A percentile compares a stretch with the other conserved stretches of the same genome.
These are phyloP conservation scores for Ilyonectria robusta DNA, from an alignment of 2,329 filamentous ascomycete genomes.

Conservation along the genomic window DNA sequence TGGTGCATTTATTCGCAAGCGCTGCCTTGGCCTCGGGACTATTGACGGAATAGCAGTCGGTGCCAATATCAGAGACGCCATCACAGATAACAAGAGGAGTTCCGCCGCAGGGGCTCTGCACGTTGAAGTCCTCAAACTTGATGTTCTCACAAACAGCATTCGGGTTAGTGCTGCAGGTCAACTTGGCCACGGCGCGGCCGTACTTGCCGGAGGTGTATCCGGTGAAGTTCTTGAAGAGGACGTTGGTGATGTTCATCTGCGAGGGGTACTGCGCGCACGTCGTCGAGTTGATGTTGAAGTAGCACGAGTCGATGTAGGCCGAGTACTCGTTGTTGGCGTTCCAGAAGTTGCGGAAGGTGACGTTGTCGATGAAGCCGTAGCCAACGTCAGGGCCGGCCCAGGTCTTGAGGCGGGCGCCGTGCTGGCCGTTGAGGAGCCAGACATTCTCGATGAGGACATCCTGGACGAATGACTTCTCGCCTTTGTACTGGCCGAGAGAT, in stretches of 20 bases:
- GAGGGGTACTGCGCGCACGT: constrained; percentile 42
- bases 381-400: constrained; percentile 43
- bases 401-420: constrained; percentile 44
- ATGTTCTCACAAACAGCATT: constrained; percentile 46
- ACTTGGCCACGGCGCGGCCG: constrained; percentile 37
- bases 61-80: constrained; percentile 40
- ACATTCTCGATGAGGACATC: constrained; percentile 46
- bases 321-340: constrained; percentile 44
- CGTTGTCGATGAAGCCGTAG: constrained; percentile 44
- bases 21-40: constrained; percentile 40
- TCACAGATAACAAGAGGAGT: constrained; percentile 41
- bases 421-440: constrained; percentile 46
- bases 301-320: constrained; percentile 44
- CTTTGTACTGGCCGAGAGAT: constrained; percentile 43
- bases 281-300: constrained; percentile 42
- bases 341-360: constrained; percentile 47
- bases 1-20: constrained; percentile 38
- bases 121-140: constrained; percentile 42
- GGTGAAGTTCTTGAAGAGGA: constrained; percentile 46
- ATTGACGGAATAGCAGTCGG: constrained; percentile 37
- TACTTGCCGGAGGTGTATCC: constrained; percentile 44
- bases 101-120: constrained; percentile 40
- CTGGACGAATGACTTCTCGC: constrained; percentile 43
- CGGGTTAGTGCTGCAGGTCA: constrained; percentile 42
- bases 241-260: constrained; percentile 45